Conservation (phyloP, 169 alveolate genomes). For the Plasmodium gonderi region DNA sequence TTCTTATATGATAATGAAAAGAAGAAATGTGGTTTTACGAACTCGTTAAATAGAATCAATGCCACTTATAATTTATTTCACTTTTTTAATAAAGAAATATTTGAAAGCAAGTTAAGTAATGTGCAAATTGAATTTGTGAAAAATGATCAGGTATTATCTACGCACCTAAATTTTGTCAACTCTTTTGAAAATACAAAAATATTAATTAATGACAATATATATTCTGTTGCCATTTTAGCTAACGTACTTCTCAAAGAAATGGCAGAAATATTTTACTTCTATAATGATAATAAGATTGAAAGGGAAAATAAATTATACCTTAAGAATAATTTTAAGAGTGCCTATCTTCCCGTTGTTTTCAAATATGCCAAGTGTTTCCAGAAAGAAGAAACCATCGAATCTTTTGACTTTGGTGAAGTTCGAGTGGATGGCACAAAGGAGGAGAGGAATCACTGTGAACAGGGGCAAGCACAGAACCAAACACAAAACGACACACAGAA, state of each 20-base stretch:
- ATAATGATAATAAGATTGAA: conserved; percentile 47
- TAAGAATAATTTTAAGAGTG: conserved; percentile 30
- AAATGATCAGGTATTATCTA: conserved; percentile 40
- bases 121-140: conserved; percentile 57
- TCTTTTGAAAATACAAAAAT: conserved; percentile 53
- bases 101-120: conserved; percentile 27
- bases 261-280: conserved; percentile 67
- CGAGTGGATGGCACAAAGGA: not conserved
- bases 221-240: conserved; percentile 23
- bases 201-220: conserved; percentile 44
- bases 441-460: not conserved
- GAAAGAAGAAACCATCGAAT: not conserved
- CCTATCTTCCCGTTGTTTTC: conserved; percentile 28
- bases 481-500: not conserved
- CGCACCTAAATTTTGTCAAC: conserved; percentile 48
- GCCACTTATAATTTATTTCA: conserved; percentile 54
- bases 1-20: conserved; percentile 21
- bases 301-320: conserved; percentile 64
- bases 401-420: conserved; percentile 18
- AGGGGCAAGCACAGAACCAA: not conserved
- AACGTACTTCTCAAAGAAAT: conserved; percentile 63
- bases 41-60: conserved; percentile 11
- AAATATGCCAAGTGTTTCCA: conserved; percentile 40
- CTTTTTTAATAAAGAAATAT: conserved; percentile 63
- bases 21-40: conserved; percentile 34